Percentiles rank a stretch among this genome's conserved stretches.
Conservation (phyloP, 2,329 filamentous ascomycete species). For the Ophiostoma pallidulum region DNA sequence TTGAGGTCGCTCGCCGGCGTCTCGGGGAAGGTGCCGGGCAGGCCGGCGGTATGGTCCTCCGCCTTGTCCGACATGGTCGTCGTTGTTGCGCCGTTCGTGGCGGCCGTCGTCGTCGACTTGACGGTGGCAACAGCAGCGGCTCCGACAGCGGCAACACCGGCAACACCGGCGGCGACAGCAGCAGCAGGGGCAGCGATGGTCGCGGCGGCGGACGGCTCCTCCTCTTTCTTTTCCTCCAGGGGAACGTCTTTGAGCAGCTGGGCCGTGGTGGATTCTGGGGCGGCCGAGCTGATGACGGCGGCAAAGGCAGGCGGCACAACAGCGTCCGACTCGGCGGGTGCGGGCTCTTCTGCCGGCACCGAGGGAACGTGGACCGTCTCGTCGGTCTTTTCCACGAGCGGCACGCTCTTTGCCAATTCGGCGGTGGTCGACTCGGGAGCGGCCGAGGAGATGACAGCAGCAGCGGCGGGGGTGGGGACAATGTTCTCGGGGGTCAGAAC, state of each 20-base stretch:
- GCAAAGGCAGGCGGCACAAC: neutral
- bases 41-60: neutral
- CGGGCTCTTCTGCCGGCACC: constrained; percentile 21
- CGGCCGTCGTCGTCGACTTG: constrained; percentile 7
- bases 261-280: constrained; percentile 3
- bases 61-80: constrained; percentile 4
- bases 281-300: constrained; percentile 4
- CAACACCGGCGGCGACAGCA: no score
- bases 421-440: constrained; percentile 63
- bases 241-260: constrained; percentile 42
- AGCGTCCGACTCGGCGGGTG: no score
- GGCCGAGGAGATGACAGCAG: constrained; percentile 50
- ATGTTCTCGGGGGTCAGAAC: constrained; percentile 71
- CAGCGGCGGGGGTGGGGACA: constrained; percentile 34
- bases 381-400: constrained; percentile 42
- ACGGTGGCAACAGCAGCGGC: constrained; percentile 7
- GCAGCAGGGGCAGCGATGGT: neutral
- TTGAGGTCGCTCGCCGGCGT: constrained; percentile 43
- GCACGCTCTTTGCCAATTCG: constrained; percentile 53
- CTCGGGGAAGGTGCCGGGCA: constrained; percentile 36
- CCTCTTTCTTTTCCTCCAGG: constrained; percentile 34
- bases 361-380: no score
- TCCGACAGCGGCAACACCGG: constrained; percentile 3
- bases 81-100: no score
- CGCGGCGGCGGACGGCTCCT: neutral